A percentile compares a stretch with the other conserved stretches of the same genome.
These are phyloP conservation scores for Aspergillus affinis DNA, from an alignment of 495 filamentous ascomycete genomes.

Conservation along the genomic window DNA sequence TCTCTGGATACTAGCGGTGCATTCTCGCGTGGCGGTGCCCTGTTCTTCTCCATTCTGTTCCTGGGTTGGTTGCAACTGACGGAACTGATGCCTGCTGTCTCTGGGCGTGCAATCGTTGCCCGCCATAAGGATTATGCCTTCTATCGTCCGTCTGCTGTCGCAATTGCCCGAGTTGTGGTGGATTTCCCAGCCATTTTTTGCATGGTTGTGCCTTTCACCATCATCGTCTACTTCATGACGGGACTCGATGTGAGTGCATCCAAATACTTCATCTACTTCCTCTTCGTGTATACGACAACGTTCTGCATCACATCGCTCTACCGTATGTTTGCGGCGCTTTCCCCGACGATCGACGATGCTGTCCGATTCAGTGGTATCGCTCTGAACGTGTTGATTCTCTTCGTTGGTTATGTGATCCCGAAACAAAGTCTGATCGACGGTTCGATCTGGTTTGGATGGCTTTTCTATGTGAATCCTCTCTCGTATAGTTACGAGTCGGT, in stretches of 20 bases:
- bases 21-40: constrained; percentile 65
- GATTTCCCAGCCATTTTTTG: constrained; percentile 67
- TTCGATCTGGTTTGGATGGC: constrained; percentile 79
- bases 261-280: constrained; percentile 72
- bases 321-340: constrained; percentile 74
- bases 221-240: constrained; percentile 70
- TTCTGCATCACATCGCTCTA: constrained; percentile 69
- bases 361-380: constrained; percentile 69
- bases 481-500: constrained; percentile 73
- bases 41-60: constrained; percentile 75
- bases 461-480: constrained; percentile 73
- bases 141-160: constrained; percentile 72
- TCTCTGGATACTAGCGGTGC: constrained; percentile 63
- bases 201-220: constrained; percentile 62
- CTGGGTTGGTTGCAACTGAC: constrained; percentile 74
- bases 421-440: constrained; percentile 59
- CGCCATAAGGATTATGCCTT: constrained; percentile 75
- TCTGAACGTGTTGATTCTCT: constrained; percentile 68
- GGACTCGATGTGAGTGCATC: constrained; percentile 62
- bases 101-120: constrained; percentile 60
- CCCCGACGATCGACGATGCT: constrained; percentile 70
- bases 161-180: constrained; percentile 63
- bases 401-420: constrained; percentile 79
- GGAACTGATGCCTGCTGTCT: constrained; percentile 68
- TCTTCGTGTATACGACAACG: constrained; percentile 69